Base-by-base conservation (phyloP, 768 basidiomycete genomes). In the Cyathus striatus region DNA sequence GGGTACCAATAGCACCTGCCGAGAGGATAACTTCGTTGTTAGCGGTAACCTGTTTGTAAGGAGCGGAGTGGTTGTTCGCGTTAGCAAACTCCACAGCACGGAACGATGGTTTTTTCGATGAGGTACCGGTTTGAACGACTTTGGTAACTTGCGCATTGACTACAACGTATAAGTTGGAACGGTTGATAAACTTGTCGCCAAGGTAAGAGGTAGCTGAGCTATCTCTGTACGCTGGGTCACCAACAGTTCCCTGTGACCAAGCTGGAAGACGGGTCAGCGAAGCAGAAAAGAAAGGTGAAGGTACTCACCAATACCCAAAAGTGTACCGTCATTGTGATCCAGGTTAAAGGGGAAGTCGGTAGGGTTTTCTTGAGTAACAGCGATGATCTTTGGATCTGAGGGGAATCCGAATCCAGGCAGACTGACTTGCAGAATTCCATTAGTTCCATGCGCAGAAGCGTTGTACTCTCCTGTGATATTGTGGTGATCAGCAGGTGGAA, bases 191-290 rank as follows among this genome's bases (percentile, higher is more conserved):
- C 57, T 13, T 54, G 48, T 0, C 46, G 52, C n/a, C n/a, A 5
- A 70, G 56, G 48, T 68, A 71, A 9, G 60, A 52, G 2, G 58
- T 63, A 2, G 66, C 64, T 30, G 70, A 65, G 37, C 60, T 65
- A 48, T 64, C 67, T 20, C 66, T 54, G 12, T 32, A n/a, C 16
- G 51, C 46, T 6, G 60, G 60, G 9, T 47, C 48, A n/a, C 61
- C 59, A 22, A 65, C 56, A 3, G 64, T 60, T 2, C 59, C 43
- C 38, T 64, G 64, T 3, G 55, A 45, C 60, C 65, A 70, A 27
- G 2, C 16, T 17, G 5, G 2, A 6, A 14, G 3, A 36, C 12
- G 12, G 21, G 20, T 13, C 34, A 23, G 17, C 13, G 20, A 17
- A 5, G 16, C 6, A 27, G 6, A 12, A 20, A 6, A 12, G 37